These are phyloP conservation scores for Candida gorgasii DNA, from an alignment of 805 yeast species.

Conservation along the genomic window DNA sequence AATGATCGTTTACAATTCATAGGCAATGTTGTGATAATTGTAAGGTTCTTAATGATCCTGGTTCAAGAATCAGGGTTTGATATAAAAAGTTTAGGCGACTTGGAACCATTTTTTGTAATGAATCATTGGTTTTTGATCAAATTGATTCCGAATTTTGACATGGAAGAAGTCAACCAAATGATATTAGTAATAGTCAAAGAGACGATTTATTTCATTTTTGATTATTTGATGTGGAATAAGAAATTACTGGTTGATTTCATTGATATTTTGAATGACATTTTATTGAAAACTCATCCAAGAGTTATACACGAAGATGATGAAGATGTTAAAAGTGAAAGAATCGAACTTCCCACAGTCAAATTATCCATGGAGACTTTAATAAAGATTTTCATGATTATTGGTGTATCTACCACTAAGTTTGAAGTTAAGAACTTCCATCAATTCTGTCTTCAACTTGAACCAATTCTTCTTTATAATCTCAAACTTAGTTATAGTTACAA, in stretches of 20 bases:
- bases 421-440: constrained; percentile 5
- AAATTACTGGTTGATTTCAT: constrained; percentile 1
- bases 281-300: constrained; percentile 14
- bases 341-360: constrained; percentile 20
- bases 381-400: constrained; percentile 25
- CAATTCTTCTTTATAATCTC: constrained; percentile 17
- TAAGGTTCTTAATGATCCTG: constrained; percentile 24
- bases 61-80: neutral
- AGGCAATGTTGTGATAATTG: constrained; percentile 24
- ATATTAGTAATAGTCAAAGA: constrained; percentile 26
- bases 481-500: constrained; percentile 18
- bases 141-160: constrained; percentile 12
- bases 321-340: neutral
- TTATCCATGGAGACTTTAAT: constrained; percentile 29
- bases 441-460: constrained; percentile 16
- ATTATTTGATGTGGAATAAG: constrained; percentile 18
- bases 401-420: constrained; percentile 19
- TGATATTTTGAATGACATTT: constrained; percentile 9
- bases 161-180: constrained; percentile 13
- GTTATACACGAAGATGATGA: constrained; percentile 2
- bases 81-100: neutral
- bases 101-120: constrained; percentile 10
- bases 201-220: constrained; percentile 25
- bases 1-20: constrained; percentile 24
- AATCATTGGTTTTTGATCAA: constrained; percentile 15